Conservation (phyloP, 2,329 filamentous ascomycete species). For the Thelonectria discophora region DNA sequence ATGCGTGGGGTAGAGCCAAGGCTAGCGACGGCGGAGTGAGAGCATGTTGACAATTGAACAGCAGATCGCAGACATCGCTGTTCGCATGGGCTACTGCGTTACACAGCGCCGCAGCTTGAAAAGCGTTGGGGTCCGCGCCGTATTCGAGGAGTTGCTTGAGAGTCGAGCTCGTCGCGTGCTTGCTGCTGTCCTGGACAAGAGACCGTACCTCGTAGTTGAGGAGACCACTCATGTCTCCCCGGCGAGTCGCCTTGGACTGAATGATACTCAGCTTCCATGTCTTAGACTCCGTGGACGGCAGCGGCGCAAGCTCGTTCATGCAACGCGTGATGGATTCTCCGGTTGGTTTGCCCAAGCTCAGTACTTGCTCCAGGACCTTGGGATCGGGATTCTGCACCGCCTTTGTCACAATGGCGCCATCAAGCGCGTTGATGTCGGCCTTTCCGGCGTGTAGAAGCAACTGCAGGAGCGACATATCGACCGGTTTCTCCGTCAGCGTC, state of each 20-base stretch:
- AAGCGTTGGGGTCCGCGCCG: slow-evolving; percentile 64
- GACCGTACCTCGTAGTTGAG: slow-evolving; percentile 62
- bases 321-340: slow-evolving; percentile 54
- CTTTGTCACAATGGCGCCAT: slow-evolving; percentile 54
- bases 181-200: slow-evolving; percentile 49
- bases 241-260: slow-evolving; percentile 53
- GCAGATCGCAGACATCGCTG: slow-evolving; percentile 56
- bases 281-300: slow-evolving; percentile 57
- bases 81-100: slow-evolving; percentile 59
- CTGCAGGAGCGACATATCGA: slow-evolving; percentile 60
- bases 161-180: slow-evolving; percentile 53
- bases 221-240: slow-evolving; percentile 54
- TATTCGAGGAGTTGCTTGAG: slow-evolving; percentile 58
- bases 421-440: slow-evolving; percentile 61
- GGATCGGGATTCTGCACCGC: slow-evolving; percentile 56
- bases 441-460: slow-evolving; percentile 60
- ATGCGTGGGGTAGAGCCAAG: slow-evolving; percentile 60
- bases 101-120: slow-evolving; percentile 61
- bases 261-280: slow-evolving; percentile 60
- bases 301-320: slow-evolving; percentile 53
- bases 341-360: slow-evolving; percentile 57
- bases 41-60: slow-evolving; percentile 51
- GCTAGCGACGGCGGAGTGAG: slow-evolving; percentile 57
- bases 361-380: slow-evolving; percentile 57
- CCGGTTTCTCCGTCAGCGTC: slow-evolving; percentile 54